Evolutionary conservation across 73 alveolate genomes (phyloP), one percentile per base, ranked within the genome.

Genomic region (Breviolum minutum): DNA sequence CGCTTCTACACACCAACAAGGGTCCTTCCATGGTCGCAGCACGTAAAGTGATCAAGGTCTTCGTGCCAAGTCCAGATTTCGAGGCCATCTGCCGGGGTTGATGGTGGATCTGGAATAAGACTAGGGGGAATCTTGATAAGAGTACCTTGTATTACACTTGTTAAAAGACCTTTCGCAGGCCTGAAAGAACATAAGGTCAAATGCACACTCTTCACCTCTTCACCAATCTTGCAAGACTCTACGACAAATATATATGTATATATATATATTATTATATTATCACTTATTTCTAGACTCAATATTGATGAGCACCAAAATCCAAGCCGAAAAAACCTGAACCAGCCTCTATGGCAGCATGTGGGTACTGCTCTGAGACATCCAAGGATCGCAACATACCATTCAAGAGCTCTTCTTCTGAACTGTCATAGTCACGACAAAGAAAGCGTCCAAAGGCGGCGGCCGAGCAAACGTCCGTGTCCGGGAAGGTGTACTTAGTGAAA

Each of bases 381-480:
- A 85, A 27, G n/a, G 94, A 61, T 13, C 94, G 94, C 7, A 85
- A 63, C 12, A 85, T 7, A 26, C 94, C 94, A 6, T 54, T 85
- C 76, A 85, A 32, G 80, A 85, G 94, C 79, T 13, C 94, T 14
- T 85, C 94, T 20, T 63, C 94, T 8, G 76, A 61, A 22, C 94
- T 85, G 79, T 85, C 94, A 26, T 85, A 85, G 94, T 85, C 94
- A 22, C 94, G 79, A 63, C 94, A 85, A 1, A 85, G 79, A n/a
- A 62, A 60, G 0, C 94, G 76, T 62, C 94, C 94, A 22, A 85
- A 85, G 94, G 94, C 94, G 7, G 79, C 79, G 7, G 94, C 94
- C 0, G 94, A 85, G 94, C 94, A 85, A 12, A 85, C 94, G 79
- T 85, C 94, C 29, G 63, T 26, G 63, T 85, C 79, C 16, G 94